phyloP scores from a whole-genome alignment of 768 basidiomycete genomes.

The Hygrophorus russula region DNA sequence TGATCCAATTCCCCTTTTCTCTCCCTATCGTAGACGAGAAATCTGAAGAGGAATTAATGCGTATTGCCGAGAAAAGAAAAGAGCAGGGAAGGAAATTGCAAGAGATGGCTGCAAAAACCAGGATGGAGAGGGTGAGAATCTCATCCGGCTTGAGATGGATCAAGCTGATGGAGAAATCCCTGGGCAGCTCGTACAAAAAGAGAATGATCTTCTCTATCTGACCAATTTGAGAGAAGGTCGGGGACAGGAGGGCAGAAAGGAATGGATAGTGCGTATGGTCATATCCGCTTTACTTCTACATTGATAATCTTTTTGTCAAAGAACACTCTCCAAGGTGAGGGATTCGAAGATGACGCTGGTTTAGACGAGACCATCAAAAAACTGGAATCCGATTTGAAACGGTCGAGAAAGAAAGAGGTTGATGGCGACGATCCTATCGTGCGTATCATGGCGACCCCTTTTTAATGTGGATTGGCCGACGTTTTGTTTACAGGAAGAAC shows the following conservation, averaged over 20 bases:
- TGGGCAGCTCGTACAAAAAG: constrained; percentile 59
- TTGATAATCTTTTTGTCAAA: constrained; percentile 13
- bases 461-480: background rate
- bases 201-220: constrained; percentile 59
- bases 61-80: constrained; percentile 64
- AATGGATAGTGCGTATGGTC: constrained; percentile 51
- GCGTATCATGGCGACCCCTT: constrained; percentile 7
- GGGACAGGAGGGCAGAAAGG: constrained; percentile 49
- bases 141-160: background rate
- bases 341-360: constrained; percentile 66
- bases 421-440: constrained; percentile 59
- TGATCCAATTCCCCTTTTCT: constrained; percentile 84
- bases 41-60: constrained; percentile 80
- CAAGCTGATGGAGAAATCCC: background rate
- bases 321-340: constrained; percentile 54
- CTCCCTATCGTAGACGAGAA: constrained; percentile 64
- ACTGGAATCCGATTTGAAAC: constrained; percentile 68
- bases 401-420: constrained; percentile 70
- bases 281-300: constrained; percentile 1
- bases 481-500: constrained; percentile 46
- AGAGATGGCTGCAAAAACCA: constrained; percentile 78
- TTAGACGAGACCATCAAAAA: constrained; percentile 81
- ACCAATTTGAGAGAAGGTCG: constrained; percentile 53
- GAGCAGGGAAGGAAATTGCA: constrained; percentile 86
- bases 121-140: constrained; percentile 67